phyloP scores from a whole-genome alignment of 2,329 filamentous ascomycete species.

The Verticillium nonalfalfae region DNA sequence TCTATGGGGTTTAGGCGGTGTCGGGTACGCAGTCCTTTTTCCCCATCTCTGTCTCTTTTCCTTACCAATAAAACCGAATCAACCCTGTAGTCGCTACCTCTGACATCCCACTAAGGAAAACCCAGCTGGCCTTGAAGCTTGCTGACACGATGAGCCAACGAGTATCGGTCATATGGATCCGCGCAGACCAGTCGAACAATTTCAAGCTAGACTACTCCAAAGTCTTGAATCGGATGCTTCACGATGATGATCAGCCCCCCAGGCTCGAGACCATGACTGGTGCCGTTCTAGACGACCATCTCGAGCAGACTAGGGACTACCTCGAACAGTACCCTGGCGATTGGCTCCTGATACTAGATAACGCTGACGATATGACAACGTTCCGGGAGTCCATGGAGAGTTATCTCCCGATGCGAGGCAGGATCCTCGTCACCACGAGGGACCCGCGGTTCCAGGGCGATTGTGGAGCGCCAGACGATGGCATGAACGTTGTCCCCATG shows the following conservation, averaged over 20 bases:
- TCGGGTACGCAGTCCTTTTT: neutral
- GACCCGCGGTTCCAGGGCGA: conserved; percentile 18
- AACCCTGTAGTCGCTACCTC: too few species aligned
- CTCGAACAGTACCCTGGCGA: conserved; percentile 5
- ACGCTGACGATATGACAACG: conserved; percentile 26
- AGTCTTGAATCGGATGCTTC: neutral
- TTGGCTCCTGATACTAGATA: conserved; percentile 31
- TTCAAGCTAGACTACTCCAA: neutral
- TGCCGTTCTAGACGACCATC: neutral
- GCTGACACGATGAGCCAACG: neutral
- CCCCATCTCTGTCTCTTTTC: neutral
- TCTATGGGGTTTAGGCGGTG: neutral
- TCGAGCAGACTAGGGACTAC: neutral
- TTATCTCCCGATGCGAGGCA: conserved; percentile 22
- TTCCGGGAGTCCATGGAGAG: conserved; percentile 9
- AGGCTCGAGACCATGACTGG: neutral
- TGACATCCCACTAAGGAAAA: neutral
- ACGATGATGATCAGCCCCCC: neutral
- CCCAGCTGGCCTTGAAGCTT: neutral
- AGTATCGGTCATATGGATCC: neutral
- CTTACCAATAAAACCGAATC: too few species aligned
- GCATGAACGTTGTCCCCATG: conserved; percentile 22
- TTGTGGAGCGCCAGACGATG: conserved; percentile 14
- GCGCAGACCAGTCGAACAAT: neutral
- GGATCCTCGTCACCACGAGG: conserved; percentile 26